Evolutionary conservation across 345 rosid species (phyloP).

Genomic region (Eucalyptus coolabah): DNA sequence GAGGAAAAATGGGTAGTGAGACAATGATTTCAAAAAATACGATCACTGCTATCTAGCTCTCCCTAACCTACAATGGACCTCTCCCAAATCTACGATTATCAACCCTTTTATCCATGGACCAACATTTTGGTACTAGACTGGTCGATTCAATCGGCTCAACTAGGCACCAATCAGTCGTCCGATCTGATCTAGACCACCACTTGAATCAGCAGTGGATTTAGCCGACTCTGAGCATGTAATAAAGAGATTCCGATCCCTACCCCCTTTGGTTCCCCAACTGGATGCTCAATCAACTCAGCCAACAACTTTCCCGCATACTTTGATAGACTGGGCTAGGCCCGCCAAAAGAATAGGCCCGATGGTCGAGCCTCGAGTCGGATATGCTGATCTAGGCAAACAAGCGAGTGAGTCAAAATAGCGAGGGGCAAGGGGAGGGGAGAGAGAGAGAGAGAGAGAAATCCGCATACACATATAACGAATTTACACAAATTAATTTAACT

Average conservation of each 20-base stretch:
- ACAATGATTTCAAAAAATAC: background rate
- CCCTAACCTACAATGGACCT: background rate
- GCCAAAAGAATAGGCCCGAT: background rate
- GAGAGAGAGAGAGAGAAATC: too few relatives aligned
- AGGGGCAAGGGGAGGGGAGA: too few relatives aligned
- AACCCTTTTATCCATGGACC: background rate
- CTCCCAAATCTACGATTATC: background rate
- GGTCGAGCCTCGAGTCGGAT: background rate
- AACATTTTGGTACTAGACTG: background rate
- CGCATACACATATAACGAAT: rapidly evolving
- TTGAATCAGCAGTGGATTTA: too few relatives aligned
- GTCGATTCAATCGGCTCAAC: background rate
- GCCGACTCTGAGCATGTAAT: background rate
- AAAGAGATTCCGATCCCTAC: background rate
- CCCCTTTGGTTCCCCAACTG: background rate
- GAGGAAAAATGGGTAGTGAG: background rate
- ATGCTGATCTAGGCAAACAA: background rate
- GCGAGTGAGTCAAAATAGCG: too few relatives aligned
- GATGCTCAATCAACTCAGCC: background rate
- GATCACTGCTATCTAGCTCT: background rate
- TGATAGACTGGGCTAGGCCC: background rate
- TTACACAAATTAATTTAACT: too few relatives aligned
- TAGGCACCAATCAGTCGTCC: background rate
- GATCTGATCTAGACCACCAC: background rate
- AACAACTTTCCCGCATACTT: too few relatives aligned